Percentiles rank a stretch among this genome's conserved stretches.
Conservation (phyloP, 2,329 filamentous ascomycete genomes). For the Mariannaea sp. region DNA sequence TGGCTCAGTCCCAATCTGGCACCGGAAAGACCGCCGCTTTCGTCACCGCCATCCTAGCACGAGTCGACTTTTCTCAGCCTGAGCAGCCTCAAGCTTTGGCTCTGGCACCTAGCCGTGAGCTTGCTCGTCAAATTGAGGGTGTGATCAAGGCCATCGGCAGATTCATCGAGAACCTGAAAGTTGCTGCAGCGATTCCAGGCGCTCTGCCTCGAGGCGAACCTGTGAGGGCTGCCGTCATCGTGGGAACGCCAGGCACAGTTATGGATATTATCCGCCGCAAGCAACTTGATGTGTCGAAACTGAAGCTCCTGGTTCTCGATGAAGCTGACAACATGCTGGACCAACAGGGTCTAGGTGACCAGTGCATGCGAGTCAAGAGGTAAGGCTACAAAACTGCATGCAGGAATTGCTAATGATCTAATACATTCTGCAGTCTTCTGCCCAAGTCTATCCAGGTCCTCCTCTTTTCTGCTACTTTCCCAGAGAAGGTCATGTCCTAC, state of each 20-base stretch:
- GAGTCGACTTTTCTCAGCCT: conserved; percentile 74
- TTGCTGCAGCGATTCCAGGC: conserved; percentile 84
- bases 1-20: conserved; percentile 98
- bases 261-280: conserved; percentile 82
- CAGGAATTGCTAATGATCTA: conserved; percentile 32
- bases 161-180: conserved; percentile 75
- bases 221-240: conserved; percentile 78
- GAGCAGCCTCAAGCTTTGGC: conserved; percentile 82
- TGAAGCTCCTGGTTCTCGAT: conserved; percentile 88
- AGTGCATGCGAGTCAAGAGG: conserved; percentile 89
- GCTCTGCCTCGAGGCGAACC: conserved; percentile 69
- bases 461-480: conserved; percentile 94
- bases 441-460: conserved; percentile 81
- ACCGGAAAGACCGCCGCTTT: conserved; percentile 98
- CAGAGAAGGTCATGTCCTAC: conserved; percentile 82
- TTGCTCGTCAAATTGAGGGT: conserved; percentile 90
- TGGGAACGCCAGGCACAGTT: conserved; percentile 93
- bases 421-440: conserved; percentile 62
- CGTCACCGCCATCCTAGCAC: conserved; percentile 86
- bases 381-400: conserved; percentile 44
- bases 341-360: conserved; percentile 91
- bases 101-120: conserved; percentile 89
- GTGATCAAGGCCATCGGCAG: conserved; percentile 84
- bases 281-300: conserved; percentile 70
- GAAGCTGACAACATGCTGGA: conserved; percentile 99